Percentiles rank a stretch among this genome's conserved stretches.
Evolutionary conservation across 371 early-diverging fungal genomes (phyloP).

Genomic region (Actinomucor elegans): DNA sequence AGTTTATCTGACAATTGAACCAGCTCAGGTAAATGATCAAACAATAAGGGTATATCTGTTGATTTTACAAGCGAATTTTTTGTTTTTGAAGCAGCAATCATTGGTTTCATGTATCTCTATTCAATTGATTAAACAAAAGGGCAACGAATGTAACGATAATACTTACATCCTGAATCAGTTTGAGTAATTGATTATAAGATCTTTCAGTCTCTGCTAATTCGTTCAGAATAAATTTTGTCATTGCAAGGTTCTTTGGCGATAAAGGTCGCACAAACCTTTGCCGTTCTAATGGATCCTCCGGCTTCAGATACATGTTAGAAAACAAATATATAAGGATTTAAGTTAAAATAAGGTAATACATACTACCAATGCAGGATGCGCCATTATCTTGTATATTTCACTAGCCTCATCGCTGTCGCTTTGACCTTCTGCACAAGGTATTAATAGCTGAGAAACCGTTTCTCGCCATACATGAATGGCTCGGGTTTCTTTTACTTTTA

Average conservation of each 20-base stretch:
- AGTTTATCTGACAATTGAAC: conserved; percentile 31
- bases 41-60: conserved; percentile 35
- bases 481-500: conserved; percentile 13
- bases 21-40: conserved; percentile 38
- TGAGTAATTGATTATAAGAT: conserved; percentile 33
- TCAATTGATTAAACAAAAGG: no score
- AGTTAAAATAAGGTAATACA: background rate
- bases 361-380: conserved; percentile 13
- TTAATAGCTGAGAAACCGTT: conserved; percentile 8
- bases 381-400: conserved; percentile 4
- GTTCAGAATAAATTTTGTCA: conserved; percentile 24
- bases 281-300: conserved; percentile 12
- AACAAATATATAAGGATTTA: background rate
- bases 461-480: conserved; percentile 21
- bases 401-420: background rate
- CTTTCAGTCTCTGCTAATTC: conserved; percentile 27
- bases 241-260: conserved; percentile 14
- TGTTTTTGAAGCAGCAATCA: conserved; percentile 29
- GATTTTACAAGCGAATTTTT: conserved; percentile 32
- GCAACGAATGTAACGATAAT: no score
- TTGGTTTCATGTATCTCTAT: conserved; percentile 1
- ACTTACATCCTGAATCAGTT: conserved; percentile 35
- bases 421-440: background rate
- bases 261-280: conserved; percentile 25
- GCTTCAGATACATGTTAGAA: background rate